These are phyloP conservation scores for Paraglomus brasilianum DNA, from an alignment of 192 early-diverging fungal genomes.

Conservation along the genomic window DNA sequence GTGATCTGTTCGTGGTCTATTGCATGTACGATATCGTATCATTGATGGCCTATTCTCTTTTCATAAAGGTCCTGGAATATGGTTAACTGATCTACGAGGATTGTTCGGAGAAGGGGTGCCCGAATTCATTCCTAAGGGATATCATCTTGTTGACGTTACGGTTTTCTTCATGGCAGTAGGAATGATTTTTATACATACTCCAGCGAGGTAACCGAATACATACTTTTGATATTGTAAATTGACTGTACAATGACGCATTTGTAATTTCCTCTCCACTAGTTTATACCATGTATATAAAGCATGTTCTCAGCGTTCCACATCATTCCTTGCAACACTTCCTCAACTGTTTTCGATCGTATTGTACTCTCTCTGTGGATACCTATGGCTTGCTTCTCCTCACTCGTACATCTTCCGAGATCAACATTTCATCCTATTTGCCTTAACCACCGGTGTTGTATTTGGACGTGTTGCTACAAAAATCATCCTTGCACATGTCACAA, in stretches of 20 bases:
- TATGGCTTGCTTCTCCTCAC: conserved; percentile 69
- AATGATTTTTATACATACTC: conserved; percentile 53
- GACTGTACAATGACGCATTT: not conserved
- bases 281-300: conserved; percentile 48
- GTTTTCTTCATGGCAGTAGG: conserved; percentile 44
- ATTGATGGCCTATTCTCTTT: not conserved
- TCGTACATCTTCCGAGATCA: conserved; percentile 66
- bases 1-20: not conserved
- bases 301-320: conserved; percentile 57
- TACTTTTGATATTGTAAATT: not conserved
- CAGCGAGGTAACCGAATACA: conserved; percentile 43
- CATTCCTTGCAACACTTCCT: conserved; percentile 58
- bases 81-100: conserved; percentile 32
- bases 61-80: conserved; percentile 36
- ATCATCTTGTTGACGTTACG: conserved; percentile 43
- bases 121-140: conserved; percentile 39
- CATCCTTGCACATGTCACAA: conserved; percentile 86
- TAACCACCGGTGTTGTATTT: conserved; percentile 79
- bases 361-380: conserved; percentile 60
- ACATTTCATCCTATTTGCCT: conserved; percentile 71
- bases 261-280: conserved; percentile 27
- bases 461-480: conserved; percentile 88
- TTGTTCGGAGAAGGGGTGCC: not conserved
- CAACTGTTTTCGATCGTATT: conserved; percentile 65
- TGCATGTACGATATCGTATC: not conserved